Percentiles rank a stretch among this genome's conserved stretches.
phyloP scores from a whole-genome alignment of 495 filamentous ascomycete genomes.

The Cladorrhinum samala region DNA sequence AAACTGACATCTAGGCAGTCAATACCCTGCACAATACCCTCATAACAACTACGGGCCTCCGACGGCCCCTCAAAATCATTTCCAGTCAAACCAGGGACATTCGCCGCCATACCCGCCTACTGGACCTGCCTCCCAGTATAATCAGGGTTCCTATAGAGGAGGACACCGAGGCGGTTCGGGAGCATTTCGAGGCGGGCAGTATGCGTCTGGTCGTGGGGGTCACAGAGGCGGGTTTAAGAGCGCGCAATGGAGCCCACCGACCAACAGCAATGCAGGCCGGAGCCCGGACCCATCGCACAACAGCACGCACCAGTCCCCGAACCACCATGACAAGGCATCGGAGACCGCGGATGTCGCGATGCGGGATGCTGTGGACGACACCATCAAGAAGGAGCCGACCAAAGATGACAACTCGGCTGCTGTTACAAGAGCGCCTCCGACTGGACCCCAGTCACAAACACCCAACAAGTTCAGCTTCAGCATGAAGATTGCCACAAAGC shows the following conservation, averaged over 20 bases:
- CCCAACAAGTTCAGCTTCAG: constrained; percentile 79
- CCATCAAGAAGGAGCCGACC: constrained; percentile 39
- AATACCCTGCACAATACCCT: constrained; percentile 52
- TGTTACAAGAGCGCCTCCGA: constrained; percentile 40
- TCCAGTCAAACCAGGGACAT: constrained; percentile 28
- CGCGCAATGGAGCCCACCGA: constrained; percentile 28
- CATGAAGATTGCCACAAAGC: constrained; percentile 64
- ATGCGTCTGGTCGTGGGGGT: constrained; percentile 28
- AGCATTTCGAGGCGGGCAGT: constrained; percentile 35
- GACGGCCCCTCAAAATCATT: constrained; percentile 45
- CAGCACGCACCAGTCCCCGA: constrained; percentile 33
- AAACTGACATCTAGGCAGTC: constrained; percentile 34
- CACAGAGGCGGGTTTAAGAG: constrained; percentile 32
- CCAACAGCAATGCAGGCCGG: constrained; percentile 11
- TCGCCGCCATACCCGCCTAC: constrained; percentile 46
- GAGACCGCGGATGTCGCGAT: constrained; percentile 22
- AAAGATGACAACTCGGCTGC: constrained; percentile 39
- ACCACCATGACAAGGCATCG: constrained; percentile 37
- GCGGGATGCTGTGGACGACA: constrained; percentile 56
- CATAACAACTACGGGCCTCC: constrained; percentile 49
- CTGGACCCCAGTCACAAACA: constrained; percentile 44
- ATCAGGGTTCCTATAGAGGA: constrained; percentile 46
- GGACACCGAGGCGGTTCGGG: constrained; percentile 40
- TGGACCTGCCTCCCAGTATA: constrained; percentile 48
- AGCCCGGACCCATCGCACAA: constrained; percentile 27